These are phyloP conservation scores for Paracorniculantispora psalliotae DNA, from an alignment of 2,329 filamentous ascomycete species.

Conservation along the genomic window DNA sequence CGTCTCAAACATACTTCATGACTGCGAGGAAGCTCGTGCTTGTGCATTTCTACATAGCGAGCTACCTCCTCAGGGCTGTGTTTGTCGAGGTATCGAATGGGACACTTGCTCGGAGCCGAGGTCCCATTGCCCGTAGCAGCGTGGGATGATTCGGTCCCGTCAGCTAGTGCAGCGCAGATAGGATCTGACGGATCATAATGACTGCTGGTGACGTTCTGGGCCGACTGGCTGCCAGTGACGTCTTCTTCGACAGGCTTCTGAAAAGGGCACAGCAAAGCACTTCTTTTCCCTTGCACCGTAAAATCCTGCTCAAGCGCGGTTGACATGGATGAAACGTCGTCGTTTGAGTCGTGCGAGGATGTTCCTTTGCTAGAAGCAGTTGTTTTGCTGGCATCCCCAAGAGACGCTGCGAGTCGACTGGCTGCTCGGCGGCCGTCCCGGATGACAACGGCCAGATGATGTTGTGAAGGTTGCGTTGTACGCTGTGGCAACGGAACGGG, in stretches of 20 bases:
- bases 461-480: constrained; percentile 34
- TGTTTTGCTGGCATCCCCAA: constrained; percentile 47
- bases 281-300: constrained; percentile 77
- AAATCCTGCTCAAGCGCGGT: constrained; percentile 82
- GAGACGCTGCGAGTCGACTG: constrained; percentile 41
- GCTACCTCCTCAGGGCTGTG: constrained; percentile 92
- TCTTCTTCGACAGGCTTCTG: constrained; percentile 39
- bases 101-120: constrained; percentile 62
- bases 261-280: constrained; percentile 78
- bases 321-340: constrained; percentile 52
- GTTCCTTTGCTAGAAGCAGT: constrained; percentile 46
- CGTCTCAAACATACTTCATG: constrained; percentile 88
- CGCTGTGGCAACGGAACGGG: constrained; percentile 52
- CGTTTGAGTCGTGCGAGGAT: constrained; percentile 38
- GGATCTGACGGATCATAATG: constrained; percentile 52
- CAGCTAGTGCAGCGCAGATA: constrained; percentile 60
- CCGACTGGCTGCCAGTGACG: constrained; percentile 24
- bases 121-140: constrained; percentile 42
- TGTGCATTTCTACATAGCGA: constrained; percentile 89
- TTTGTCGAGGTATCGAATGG: constrained; percentile 87
- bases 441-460: constrained; percentile 59
- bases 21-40: constrained; percentile 88
- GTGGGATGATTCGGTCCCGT: constrained; percentile 46
- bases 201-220: constrained; percentile 21
- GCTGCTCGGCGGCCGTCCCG: constrained; percentile 59